Evolutionary conservation across 352 stramenopile species (phyloP).

Genomic region (Pythium rishiriense): DNA sequence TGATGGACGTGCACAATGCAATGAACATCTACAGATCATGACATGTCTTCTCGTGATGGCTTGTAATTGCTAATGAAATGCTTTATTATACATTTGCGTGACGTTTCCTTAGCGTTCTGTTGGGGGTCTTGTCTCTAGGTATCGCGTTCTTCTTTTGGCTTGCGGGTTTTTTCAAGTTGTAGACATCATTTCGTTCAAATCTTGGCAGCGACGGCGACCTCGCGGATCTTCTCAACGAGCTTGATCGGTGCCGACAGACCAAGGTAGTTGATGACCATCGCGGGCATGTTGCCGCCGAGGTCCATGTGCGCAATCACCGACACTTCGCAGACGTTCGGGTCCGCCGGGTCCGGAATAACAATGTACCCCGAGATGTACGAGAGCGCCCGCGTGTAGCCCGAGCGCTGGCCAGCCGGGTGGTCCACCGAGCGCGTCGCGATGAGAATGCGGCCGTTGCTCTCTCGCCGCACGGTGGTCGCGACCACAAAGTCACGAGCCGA

Average conservation of each 20-base stretch:
- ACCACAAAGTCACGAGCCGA: slow-evolving; percentile 74
- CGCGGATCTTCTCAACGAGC: slow-evolving; percentile 72
- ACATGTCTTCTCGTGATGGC: too few relatives aligned
- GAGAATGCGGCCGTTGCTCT: slow-evolving; percentile 51
- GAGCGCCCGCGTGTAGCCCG: slow-evolving; percentile 29
- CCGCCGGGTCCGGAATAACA: slow-evolving; percentile 53
- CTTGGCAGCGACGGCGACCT: slow-evolving; percentile 22
- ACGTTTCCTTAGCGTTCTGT: neutral
- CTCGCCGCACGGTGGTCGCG: slow-evolving; percentile 51
- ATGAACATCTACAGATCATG: too few relatives aligned
- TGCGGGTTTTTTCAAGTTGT: neutral
- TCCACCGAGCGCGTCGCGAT: slow-evolving; percentile 78
- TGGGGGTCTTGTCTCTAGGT: neutral
- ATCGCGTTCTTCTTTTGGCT: too few relatives aligned
- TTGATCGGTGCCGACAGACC: slow-evolving; percentile 81
- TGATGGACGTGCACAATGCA: neutral
- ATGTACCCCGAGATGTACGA: slow-evolving; percentile 72
- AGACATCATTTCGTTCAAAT: slow-evolving; percentile 10
- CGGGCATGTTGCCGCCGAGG: slow-evolving; percentile 65
- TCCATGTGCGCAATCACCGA: slow-evolving; percentile 79
- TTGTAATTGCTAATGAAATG: neutral
- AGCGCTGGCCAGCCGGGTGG: slow-evolving; percentile 46
- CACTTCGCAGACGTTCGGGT: slow-evolving; percentile 68
- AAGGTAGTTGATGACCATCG: slow-evolving; percentile 72
- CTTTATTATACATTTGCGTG: slow-evolving; percentile 1